phyloP scores from a whole-genome alignment of 129 eudicot genomes.

The Calendula officinalis region DNA sequence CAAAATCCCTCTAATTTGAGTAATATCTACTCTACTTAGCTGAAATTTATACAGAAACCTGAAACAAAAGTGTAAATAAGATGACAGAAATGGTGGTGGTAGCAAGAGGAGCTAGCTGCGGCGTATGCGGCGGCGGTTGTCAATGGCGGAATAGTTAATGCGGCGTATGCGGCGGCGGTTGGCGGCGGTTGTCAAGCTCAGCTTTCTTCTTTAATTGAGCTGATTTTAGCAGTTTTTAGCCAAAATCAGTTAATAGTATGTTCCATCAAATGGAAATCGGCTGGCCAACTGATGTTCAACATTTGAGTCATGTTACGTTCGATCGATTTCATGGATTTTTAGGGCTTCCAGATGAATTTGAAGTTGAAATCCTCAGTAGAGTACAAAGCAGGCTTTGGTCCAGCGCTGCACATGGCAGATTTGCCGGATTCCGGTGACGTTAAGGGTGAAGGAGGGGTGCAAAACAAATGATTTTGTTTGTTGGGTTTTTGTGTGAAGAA shows the following conservation, averaged over 20 bases:
- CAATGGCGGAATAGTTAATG: too few species aligned
- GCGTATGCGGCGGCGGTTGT: conserved; percentile 26
- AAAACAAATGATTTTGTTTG: too few species aligned
- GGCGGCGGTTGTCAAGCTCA: not conserved
- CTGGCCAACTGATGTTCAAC: conserved; percentile 91
- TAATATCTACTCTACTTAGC: not conserved
- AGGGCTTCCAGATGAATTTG: conserved; percentile 88
- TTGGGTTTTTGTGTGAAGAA: too few species aligned
- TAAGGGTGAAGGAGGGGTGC: too few species aligned
- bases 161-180: too few species aligned
- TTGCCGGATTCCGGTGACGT: too few species aligned
- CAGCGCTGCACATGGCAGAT: too few species aligned
- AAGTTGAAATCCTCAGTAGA: conserved; percentile 74
- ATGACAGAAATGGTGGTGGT: conserved; percentile 62
- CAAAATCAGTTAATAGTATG: conserved; percentile 11
- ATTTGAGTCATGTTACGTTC: conserved; percentile 79
- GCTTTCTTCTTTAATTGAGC: conserved; percentile 44
- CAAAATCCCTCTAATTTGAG: conserved; percentile 1
- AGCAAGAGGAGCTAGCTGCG: conserved; percentile 58
- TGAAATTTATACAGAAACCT: not conserved
- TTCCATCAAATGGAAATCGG: too few species aligned
- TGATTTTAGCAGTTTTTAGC: conserved; percentile 57
- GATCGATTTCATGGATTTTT: conserved; percentile 84
- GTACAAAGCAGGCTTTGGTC: too few species aligned
- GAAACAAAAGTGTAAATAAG: not conserved